Percentiles rank a stretch among this genome's conserved stretches.
phyloP scores from a whole-genome alignment of 2,329 filamentous ascomycete genomes.

The Fusarium musae region DNA sequence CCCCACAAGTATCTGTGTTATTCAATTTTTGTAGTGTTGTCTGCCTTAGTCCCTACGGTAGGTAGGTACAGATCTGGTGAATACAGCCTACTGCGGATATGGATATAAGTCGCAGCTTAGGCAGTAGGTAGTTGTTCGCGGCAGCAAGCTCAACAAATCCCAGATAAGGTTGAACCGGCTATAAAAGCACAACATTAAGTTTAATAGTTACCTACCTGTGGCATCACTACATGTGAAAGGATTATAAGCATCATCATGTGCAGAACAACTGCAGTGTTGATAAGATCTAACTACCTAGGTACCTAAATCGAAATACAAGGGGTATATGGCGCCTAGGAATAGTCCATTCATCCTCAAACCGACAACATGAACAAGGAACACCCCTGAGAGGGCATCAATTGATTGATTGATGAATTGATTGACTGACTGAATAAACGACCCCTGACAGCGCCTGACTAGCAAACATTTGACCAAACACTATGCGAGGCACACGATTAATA shows the following conservation, averaged over 20 bases:
- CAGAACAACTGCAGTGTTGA: constrained; percentile 28
- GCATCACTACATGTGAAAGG: background rate
- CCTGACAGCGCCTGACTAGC: constrained; percentile 42
- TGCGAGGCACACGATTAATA: background rate
- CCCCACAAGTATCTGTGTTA: background rate
- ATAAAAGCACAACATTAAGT: constrained; percentile 12
- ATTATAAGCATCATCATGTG: background rate
- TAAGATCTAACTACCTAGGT: constrained; percentile 31
- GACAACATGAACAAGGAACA: constrained; percentile 18
- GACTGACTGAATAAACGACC: background rate
- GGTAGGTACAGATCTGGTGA: background rate
- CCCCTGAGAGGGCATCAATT: constrained; percentile 5
- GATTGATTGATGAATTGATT: constrained; percentile 9
- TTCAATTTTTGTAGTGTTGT: background rate
- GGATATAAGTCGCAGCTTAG: background rate
- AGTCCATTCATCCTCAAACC: background rate
- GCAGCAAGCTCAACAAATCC: constrained; percentile 4
- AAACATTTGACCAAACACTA: constrained; percentile 38
- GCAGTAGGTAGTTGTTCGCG: background rate
- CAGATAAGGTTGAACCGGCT: constrained; percentile 34
- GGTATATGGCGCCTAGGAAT: constrained; percentile 27
- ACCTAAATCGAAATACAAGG: constrained; percentile 38
- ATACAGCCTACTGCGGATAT: background rate
- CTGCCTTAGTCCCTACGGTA: background rate
- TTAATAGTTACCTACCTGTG: background rate